Evolutionary conservation across 306 rosid species (phyloP).

Genomic region (Corylus americana): DNA sequence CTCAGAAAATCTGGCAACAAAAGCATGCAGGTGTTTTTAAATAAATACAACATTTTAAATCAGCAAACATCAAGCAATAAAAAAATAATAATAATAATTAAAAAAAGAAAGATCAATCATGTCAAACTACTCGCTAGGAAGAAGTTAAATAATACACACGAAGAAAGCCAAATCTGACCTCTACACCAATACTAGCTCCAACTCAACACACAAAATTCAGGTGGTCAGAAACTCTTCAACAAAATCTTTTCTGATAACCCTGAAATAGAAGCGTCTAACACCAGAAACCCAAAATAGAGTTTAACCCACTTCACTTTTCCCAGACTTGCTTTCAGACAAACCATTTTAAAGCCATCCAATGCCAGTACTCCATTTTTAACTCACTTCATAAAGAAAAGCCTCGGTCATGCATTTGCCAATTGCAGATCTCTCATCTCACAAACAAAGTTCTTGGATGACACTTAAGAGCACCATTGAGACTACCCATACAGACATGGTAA

Average conservation of each 20-base stretch:
- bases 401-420: not conserved
- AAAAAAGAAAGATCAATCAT: not conserved
- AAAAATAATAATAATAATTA: too few relatives aligned
- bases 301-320: not conserved
- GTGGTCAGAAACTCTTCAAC: not conserved
- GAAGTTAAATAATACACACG: not conserved
- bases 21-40: not conserved
- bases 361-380: not conserved
- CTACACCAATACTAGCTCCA: not conserved
- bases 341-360: not conserved
- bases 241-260: not conserved
- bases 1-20: not conserved
- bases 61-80: not conserved
- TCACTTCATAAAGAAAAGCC: conserved; percentile 7
- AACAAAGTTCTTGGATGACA: not conserved
- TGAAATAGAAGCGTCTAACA: not conserved
- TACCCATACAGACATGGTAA: not conserved
- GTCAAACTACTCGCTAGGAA: not conserved
- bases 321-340: not conserved
- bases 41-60: not conserved
- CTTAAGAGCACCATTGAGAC: not conserved
- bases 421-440: conserved; percentile 14
- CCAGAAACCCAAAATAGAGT: not conserved
- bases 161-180: not conserved
- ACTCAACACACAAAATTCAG: not conserved